Conservation (phyloP, 2,329 filamentous ascomycete species). For the Aureobasidium leucospermi region DNA sequence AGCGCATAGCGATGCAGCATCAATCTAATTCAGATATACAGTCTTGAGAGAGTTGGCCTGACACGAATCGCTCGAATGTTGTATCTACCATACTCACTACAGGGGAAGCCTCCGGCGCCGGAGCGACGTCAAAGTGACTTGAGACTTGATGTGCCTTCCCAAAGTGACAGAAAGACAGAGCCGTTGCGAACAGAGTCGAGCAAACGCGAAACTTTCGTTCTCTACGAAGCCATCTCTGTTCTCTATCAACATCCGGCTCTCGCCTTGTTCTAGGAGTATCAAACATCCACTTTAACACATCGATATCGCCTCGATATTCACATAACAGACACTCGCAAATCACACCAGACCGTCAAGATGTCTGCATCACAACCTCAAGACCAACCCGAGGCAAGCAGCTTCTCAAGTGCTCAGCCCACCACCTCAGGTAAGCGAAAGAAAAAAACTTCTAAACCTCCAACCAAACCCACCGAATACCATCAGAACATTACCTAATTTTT, state of each 20-base stretch:
- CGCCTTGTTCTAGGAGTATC: neutral
- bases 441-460: neutral
- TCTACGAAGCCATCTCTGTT: neutral
- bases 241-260: neutral
- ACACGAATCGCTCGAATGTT: too few species aligned
- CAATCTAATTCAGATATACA: too few species aligned
- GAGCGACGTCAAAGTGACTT: too few species aligned
- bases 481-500: neutral
- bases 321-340: too few species aligned
- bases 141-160: too few species aligned
- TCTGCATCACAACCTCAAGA: conserved; percentile 3
- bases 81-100: too few species aligned
- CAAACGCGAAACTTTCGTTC: neutral
- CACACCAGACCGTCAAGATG: neutral
- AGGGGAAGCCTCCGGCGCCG: too few species aligned
- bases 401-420: neutral
- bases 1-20: too few species aligned
- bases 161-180: neutral
- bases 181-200: neutral
- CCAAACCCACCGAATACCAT: neutral
- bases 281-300: neutral
- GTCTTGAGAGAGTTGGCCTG: too few species aligned
- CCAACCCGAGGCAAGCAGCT: neutral
- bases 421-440: neutral
- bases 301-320: neutral